Percentiles rank a stretch among this genome's conserved stretches.
Evolutionary conservation across 345 rosid species (phyloP).

Genomic region (Camelina laxa): DNA sequence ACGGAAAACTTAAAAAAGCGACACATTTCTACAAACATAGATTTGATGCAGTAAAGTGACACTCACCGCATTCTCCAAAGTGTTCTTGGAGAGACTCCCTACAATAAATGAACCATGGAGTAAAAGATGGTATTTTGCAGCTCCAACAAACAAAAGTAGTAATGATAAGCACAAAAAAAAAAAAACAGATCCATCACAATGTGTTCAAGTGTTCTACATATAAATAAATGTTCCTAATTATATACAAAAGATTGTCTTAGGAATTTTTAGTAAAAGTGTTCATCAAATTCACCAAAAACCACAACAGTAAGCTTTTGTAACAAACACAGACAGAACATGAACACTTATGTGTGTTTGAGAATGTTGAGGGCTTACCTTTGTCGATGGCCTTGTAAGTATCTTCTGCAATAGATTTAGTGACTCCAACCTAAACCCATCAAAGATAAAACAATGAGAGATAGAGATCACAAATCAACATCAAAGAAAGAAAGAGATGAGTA

Average conservation of each 20-base stretch:
- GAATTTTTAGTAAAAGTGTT: neutral
- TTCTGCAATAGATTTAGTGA: constrained; percentile 61
- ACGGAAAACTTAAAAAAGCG: neutral
- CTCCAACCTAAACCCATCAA: constrained; percentile 66
- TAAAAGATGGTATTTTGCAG: neutral
- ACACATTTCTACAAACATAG: constrained; percentile 5
- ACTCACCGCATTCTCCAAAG: constrained; percentile 63
- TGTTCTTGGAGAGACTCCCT: constrained; percentile 61
- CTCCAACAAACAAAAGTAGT: constrained; percentile 3
- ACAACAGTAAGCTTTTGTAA: neutral
- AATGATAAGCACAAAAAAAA: constrained; percentile 7
- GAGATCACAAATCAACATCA: neutral
- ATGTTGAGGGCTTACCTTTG: constrained; percentile 53
- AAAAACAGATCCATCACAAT: constrained; percentile 7
- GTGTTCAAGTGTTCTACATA: neutral
- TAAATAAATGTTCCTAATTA: neutral
- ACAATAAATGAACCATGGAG: constrained; percentile 20
- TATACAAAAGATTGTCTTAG: neutral
- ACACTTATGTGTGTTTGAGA: neutral
- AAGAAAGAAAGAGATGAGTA: neutral
- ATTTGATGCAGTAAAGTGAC: constrained; percentile 9
- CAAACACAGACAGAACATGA: neutral
- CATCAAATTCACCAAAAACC: neutral
- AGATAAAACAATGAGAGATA: constrained; percentile 1
- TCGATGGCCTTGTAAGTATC: constrained; percentile 61